Base-by-base conservation (phyloP, 2,329 filamentous ascomycete species). In the Ascochyta rabiei region DNA sequence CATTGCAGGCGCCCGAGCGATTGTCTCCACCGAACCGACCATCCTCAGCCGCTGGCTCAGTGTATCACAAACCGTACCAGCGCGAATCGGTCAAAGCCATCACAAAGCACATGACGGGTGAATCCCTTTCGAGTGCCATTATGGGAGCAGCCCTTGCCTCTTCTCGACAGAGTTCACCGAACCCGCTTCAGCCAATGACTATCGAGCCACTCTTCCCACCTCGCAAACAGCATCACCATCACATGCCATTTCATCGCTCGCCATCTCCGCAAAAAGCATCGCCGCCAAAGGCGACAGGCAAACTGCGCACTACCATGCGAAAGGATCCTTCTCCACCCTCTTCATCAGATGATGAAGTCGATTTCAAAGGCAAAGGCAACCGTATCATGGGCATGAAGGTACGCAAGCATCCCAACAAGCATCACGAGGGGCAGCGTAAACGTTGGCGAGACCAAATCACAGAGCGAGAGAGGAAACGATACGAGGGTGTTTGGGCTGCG, bases 401-500 rank as follows among this genome's bases (percentile, higher is more conserved):
- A 4, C 62, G 76, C 7, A 82, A 81, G 59, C 89, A 93, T 70
- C 83, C 86, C 1, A 83, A 85, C 66, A 85, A 86, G 63, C 90
- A 95, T 66, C 86, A 90, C 64, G 90, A 93, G 70, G 90, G 88
- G 0, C 83, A 88, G 4, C 83, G 90, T 16, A 87, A 86, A 66
- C 84, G 89, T 6, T 95, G 90, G 90, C 84, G 89, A 37, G 89
- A 93, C 62, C 81, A 86, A 57, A 84, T 95, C 37, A 90, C 88
- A 0, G 82, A 85, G 42, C 80, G 85, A 5, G 89, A 95, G 68
- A 80, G 89, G n/a, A 89, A 89, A 67, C 82, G 90, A 1, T 95
- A 95, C 72, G 90, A 93, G 72, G 90, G 89, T 2, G 84, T 95
- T 1, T 95, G 90, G 89, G 90, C 90, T 1, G 90, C 89, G 37